These are phyloP conservation scores for Psilocybe sp. DNA, from an alignment of 768 basidiomycete species.

Conservation along the genomic window DNA sequence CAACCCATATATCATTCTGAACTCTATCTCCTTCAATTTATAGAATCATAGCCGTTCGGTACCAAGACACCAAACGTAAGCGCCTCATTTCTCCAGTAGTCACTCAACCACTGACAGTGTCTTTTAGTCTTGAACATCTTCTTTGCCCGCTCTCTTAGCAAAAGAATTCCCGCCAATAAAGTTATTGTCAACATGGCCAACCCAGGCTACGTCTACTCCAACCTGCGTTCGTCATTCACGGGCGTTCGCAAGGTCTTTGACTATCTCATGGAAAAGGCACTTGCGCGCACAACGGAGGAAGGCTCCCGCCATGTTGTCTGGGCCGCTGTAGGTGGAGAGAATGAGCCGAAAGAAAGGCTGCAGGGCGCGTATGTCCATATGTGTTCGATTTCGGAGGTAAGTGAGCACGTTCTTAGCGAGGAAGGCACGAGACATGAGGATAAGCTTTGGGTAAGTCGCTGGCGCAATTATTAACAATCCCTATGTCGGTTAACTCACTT, in stretches of 20 bases:
- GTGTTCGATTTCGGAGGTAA: conserved; percentile 22
- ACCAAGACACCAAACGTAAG: conserved; percentile 4
- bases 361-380: conserved; percentile 28
- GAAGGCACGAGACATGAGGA: conserved; percentile 23
- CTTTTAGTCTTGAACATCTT: conserved; percentile 39
- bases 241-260: conserved; percentile 13
- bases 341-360: conserved; percentile 14
- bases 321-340: conserved; percentile 24
- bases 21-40: neutral
- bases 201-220: conserved; percentile 43
- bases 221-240: conserved; percentile 23
- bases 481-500: neutral
- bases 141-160: conserved; percentile 35
- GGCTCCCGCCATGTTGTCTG: conserved; percentile 33
- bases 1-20: neutral
- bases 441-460: conserved; percentile 26
- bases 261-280: conserved; percentile 26
- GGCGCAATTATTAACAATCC: neutral
- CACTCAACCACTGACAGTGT: neutral
- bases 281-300: conserved; percentile 37
- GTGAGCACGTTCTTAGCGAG: conserved; percentile 25
- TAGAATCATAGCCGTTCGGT: neutral
- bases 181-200: conserved; percentile 37
- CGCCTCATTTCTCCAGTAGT: neutral
- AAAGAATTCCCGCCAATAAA: conserved; percentile 23